phyloP scores from a whole-genome alignment of 371 early-diverging fungal species.

The Mucor saturninus region DNA sequence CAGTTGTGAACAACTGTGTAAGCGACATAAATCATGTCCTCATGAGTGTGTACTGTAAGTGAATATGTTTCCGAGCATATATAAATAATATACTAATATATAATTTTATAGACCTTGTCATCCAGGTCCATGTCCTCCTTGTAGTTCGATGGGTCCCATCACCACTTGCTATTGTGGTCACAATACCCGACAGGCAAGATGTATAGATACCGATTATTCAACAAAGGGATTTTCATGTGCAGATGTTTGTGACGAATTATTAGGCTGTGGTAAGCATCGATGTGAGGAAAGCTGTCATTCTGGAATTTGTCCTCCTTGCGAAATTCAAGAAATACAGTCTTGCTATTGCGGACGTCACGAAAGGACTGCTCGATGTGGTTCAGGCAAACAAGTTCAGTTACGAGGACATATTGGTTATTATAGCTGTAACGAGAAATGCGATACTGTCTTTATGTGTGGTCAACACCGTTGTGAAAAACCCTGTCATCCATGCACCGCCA shows the following conservation, averaged over 20 bases:
- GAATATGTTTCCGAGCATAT: neutral
- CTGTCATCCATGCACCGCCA: slow-evolving; percentile 71
- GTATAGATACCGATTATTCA: slow-evolving; percentile 70
- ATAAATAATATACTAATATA: neutral
- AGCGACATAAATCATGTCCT: slow-evolving; percentile 64
- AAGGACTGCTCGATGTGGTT: slow-evolving; percentile 65
- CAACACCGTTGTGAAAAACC: slow-evolving; percentile 73
- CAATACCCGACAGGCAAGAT: slow-evolving; percentile 62
- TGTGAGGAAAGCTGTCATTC: slow-evolving; percentile 72
- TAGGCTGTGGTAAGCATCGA: slow-evolving; percentile 75
- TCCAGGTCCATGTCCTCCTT: slow-evolving; percentile 95
- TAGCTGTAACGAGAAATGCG: slow-evolving; percentile 65
- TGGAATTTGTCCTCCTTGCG: slow-evolving; percentile 73
- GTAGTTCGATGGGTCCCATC: slow-evolving; percentile 77
- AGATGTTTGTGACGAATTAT: slow-evolving; percentile 65
- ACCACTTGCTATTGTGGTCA: slow-evolving; percentile 86
- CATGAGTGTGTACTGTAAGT: slow-evolving; percentile 72
- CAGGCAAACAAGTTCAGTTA: slow-evolving; percentile 43
- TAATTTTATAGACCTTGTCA: slow-evolving; percentile 72
- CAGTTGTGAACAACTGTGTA: slow-evolving; percentile 82
- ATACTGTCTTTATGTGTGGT: slow-evolving; percentile 69
- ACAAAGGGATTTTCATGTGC: slow-evolving; percentile 69
- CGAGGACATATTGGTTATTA: slow-evolving; percentile 60
- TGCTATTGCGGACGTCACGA: slow-evolving; percentile 78
- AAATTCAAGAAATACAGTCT: slow-evolving; percentile 53